Evolutionary conservation across 2,329 filamentous ascomycete species (phyloP).

Genomic region (Colletotrichum sp.): DNA sequence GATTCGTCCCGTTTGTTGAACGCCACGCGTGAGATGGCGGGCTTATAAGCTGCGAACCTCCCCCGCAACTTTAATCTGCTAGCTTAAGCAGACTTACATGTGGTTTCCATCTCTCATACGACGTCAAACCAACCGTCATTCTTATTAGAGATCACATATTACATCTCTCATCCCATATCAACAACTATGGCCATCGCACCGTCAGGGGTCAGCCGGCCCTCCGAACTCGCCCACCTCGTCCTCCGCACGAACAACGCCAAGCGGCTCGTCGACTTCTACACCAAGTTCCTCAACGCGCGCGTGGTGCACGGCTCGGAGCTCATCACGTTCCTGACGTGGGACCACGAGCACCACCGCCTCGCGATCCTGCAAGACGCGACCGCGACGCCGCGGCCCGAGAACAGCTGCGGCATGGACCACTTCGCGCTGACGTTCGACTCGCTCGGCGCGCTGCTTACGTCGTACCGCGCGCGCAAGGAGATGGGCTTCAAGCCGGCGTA

Average conservation of each 20-base stretch:
- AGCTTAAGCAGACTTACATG: not conserved
- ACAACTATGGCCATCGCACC: not conserved
- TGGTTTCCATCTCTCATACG: not conserved
- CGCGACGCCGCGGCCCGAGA: slow-evolving; percentile 24
- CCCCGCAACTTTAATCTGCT: not conserved
- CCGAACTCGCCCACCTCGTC: slow-evolving; percentile 11
- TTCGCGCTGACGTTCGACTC: slow-evolving; percentile 44
- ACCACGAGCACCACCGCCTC: slow-evolving; percentile 53
- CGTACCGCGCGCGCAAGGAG: slow-evolving; percentile 41
- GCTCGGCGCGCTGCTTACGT: slow-evolving; percentile 36
- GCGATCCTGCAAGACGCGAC: slow-evolving; percentile 38
- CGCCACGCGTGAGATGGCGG: not conserved
- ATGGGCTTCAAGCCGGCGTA: slow-evolving; percentile 43
- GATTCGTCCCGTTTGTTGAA: not conserved
- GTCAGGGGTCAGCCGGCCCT: not conserved
- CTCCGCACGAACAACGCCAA: not conserved
- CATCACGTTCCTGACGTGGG: slow-evolving; percentile 46
- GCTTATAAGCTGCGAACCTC: not conserved
- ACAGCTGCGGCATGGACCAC: slow-evolving; percentile 42
- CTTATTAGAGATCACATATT: not conserved
- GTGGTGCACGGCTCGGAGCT: slow-evolving; percentile 27
- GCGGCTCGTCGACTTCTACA: slow-evolving; percentile 39
- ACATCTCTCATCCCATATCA: not conserved
- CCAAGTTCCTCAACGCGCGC: slow-evolving; percentile 38
- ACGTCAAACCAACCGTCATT: not conserved